Conservation (phyloP, 768 basidiomycete species). For the Suillus subluteus region DNA sequence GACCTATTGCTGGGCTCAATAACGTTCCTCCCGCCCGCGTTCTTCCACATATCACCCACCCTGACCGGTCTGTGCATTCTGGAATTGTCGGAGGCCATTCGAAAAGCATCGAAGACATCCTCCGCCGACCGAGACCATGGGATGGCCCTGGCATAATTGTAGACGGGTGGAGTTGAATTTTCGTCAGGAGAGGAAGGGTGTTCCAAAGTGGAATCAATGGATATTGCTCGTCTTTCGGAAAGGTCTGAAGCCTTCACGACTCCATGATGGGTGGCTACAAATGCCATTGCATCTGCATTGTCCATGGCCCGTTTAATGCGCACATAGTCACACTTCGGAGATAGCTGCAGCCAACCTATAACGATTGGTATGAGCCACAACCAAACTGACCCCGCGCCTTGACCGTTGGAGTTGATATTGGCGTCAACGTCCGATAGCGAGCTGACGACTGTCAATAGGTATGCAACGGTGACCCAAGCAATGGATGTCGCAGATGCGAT, state of each 20-base stretch:
- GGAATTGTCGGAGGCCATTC: slow-evolving; percentile 15
- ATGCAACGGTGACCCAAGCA: slow-evolving; percentile 48
- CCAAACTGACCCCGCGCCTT: slow-evolving; percentile 45
- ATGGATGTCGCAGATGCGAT: slow-evolving; percentile 43
- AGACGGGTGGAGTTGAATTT: slow-evolving; percentile 26
- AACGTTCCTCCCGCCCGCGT: background rate
- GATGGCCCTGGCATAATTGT: slow-evolving; percentile 26
- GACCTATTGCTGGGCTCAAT: slow-evolving; percentile 14
- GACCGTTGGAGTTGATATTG: slow-evolving; percentile 36
- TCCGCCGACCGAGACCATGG: slow-evolving; percentile 22
- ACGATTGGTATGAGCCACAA: slow-evolving; percentile 47
- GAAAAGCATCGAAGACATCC: slow-evolving; percentile 4
- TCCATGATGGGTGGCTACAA: slow-evolving; percentile 23
- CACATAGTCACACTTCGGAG: slow-evolving; percentile 41
- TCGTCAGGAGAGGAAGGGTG: slow-evolving; percentile 25
- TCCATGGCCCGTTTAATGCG: slow-evolving; percentile 33
- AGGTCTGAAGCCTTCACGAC: slow-evolving; percentile 7
- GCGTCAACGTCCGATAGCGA: slow-evolving; percentile 21
- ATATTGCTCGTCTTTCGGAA: slow-evolving; percentile 6
- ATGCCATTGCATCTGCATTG: slow-evolving; percentile 32
- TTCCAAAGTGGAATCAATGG: background rate
- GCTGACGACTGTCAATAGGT: slow-evolving; percentile 41
- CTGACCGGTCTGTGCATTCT: slow-evolving; percentile 15
- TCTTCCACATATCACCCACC: slow-evolving; percentile 7
- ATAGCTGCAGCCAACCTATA: slow-evolving; percentile 44